Base-by-base conservation (phyloP, 495 filamentous ascomycete species). In the Trichodelitschia bisporula region DNA sequence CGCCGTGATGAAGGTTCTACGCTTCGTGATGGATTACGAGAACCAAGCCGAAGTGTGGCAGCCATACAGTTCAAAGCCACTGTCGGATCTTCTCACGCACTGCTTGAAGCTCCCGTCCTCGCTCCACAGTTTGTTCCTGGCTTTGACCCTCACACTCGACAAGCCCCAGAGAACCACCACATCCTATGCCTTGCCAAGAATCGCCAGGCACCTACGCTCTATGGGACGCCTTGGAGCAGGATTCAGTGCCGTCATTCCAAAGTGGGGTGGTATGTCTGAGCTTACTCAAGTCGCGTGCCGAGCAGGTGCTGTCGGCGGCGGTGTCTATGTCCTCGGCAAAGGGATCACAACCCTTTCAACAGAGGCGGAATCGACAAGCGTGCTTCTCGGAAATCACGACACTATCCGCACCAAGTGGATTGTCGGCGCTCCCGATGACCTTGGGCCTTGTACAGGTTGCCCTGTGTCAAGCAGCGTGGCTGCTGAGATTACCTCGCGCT, bases 261-360 rank as follows among this genome's bases (percentile, higher is more conserved):
- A 86, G 53, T 97, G 83, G 71, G 86, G 86, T 14, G 82, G 89
- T 35, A 59, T 69, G 6, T 72, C 80, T n/a, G 86, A 97, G 51
- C 69, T 95, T 36, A 62, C 78, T 13, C 86, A 97, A 45, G 79
- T 93, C 8, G 77, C 71, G 9, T 95, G 86, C 41, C 76, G 86
- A 35, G 80, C 86, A 20, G 70, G 73, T 31, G 86, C 86, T 3
- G 83, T 97, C 4, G 84, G 89, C 3, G 89, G 86, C 18, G 78
- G 69, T 12, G 64, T 89, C 3, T 93, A 93, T 52, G 77, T 91
- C 34, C 69, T 95, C 14, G 68, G 65, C 23, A 69, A 68, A 16
- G 67, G 67, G 0, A 55, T 84, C 29, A 46, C 56, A 32, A 45
- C 39, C 1, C 36, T 60, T 15, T 37, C 46, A 23, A 39, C 12